A percentile compares a stretch with the other conserved stretches of the same genome.
These are phyloP conservation scores for Kuraishia borneana DNA, from an alignment of 805 yeast species.

Conservation along the genomic window DNA sequence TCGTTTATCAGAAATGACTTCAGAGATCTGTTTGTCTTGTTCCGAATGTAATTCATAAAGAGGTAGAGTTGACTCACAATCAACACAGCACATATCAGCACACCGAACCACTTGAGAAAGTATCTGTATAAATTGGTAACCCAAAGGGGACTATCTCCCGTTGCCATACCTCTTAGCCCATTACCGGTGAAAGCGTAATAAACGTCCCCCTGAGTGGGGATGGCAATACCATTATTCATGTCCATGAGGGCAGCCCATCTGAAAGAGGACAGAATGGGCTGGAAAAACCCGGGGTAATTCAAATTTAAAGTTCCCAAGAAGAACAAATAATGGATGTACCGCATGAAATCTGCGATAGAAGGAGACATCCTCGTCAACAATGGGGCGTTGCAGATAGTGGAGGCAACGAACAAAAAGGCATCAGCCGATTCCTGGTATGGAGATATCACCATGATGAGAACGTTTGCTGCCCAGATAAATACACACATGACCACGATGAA, in stretches of 20 bases:
- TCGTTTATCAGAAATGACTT: not conserved
- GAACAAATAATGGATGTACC: constrained; percentile 48
- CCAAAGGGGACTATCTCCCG: constrained; percentile 15
- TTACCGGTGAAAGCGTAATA: not conserved
- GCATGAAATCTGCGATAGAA: constrained; percentile 31
- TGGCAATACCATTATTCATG: constrained; percentile 14
- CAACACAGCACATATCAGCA: not conserved
- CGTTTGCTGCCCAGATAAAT: constrained; percentile 21
- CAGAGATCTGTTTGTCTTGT: not conserved
- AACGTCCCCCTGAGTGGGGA: constrained; percentile 15
- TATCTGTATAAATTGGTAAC: not conserved
- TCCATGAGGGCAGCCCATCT: constrained; percentile 47
- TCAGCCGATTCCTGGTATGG: constrained; percentile 50
- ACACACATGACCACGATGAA: constrained; percentile 28
- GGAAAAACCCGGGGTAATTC: constrained; percentile 52
- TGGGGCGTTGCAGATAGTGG: constrained; percentile 48
- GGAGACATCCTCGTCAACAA: constrained; percentile 48
- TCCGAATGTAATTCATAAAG: not conserved
- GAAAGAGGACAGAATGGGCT: constrained; percentile 36
- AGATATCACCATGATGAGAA: constrained; percentile 29
- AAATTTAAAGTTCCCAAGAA: constrained; percentile 44
- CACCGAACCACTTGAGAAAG: constrained; percentile 1
- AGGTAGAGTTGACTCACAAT: not conserved
- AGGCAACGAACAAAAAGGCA: constrained; percentile 38
- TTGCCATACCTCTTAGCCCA: constrained; percentile 28